Conservation (phyloP, 2,329 filamentous ascomycete species). For the Sporothrix globosa region DNA sequence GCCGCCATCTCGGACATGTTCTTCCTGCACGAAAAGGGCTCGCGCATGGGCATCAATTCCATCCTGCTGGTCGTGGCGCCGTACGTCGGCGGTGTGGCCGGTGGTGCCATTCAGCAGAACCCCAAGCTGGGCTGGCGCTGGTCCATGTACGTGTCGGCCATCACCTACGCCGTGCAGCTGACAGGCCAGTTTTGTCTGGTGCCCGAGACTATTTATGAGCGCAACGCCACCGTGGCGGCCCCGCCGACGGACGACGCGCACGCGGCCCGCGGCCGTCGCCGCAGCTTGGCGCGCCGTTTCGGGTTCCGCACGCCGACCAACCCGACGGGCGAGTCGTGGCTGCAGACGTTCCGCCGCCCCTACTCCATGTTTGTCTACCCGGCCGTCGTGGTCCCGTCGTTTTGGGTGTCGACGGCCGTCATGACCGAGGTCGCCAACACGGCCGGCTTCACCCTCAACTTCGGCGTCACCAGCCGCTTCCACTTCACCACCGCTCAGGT, state of each 20-base stretch:
- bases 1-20: conserved; percentile 36
- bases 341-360: conserved; percentile 34
- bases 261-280: no score
- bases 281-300: conserved; percentile 28
- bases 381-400: conserved; percentile 34
- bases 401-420: conserved; percentile 34
- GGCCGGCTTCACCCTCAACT: conserved; percentile 36
- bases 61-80: conserved; percentile 34
- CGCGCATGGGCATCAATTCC: conserved; percentile 34
- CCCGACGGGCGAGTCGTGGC: conserved; percentile 32
- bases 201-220: conserved; percentile 35
- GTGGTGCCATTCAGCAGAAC: conserved; percentile 33
- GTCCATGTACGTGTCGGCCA: conserved; percentile 35
- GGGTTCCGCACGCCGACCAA: conserved; percentile 35
- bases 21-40: conserved; percentile 35
- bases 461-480: conserved; percentile 31
- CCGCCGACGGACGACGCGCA: no score
- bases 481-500: conserved; percentile 33
- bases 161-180: conserved; percentile 30
- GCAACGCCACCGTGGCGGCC: not conserved
- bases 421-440: conserved; percentile 37
- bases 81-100: conserved; percentile 35
- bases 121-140: conserved; percentile 34
- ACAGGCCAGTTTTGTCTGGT: conserved; percentile 32
- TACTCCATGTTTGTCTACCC: conserved; percentile 36